Evolutionary conservation across 306 rosid species (phyloP), one percentile per base, ranked within the genome.

Genomic region (Fagus crenata): DNA sequence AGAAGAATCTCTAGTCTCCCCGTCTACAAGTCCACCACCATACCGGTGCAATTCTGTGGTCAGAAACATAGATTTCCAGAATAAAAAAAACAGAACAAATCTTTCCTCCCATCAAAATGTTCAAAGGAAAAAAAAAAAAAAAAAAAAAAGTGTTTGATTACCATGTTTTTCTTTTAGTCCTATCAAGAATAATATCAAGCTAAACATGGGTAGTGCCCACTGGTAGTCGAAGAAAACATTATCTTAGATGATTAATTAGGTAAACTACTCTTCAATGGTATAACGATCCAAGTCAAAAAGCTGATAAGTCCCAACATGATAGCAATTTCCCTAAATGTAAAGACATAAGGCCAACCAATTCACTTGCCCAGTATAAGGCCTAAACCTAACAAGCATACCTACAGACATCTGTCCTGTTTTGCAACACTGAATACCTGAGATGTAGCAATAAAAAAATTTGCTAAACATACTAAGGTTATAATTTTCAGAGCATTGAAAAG

Each of bases 1-100:
- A 46, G 93, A 83, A 65, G 85, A 83, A 74, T 96, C 99, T 85
- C 94, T 91, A 71, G 18, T 81, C 49, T 96, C 99, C 53, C 87
- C 85, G 51, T 96, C 99, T 87, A 91, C 80, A 49, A 90, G 90
- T 49, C 97, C 98, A 42, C 98, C 99, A 7, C 99, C 97, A 75
- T 87, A 93, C 53, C 93, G 88, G 85, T 92, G 97, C 77, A 96
- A 81, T 81, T 96, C 99, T 96, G 91, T 14, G 43, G 53, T 78
- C 69, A 78, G 71, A 71, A 76, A 61, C 74, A 61, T 9, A 13
- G 8, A 65, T 60, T 54, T 71, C 55, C 75, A 56, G 75, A 43
- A 64, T 76, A 22, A 40, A 81, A 59, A 59, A 14, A 3, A 71
- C 31, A 18, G 73, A 53, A 76, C 64, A 56, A 42, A 60, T 31